Evolutionary conservation across 1,139 yeast species (phyloP).

Genomic region (Yamadazyma atlantica): DNA sequence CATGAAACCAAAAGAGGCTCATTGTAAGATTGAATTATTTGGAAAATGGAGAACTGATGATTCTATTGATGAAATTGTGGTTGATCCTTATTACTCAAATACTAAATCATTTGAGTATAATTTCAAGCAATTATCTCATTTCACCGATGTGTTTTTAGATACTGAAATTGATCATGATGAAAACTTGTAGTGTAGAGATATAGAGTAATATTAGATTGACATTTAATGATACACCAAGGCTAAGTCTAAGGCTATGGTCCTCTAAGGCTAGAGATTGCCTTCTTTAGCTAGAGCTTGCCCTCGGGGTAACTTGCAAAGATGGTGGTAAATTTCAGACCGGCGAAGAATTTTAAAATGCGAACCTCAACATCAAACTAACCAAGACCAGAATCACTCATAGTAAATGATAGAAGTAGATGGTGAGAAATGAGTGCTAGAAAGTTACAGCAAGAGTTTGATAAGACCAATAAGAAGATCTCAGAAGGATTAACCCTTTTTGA

Average conservation of each 20-base stretch:
- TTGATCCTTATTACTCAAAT: constrained; percentile 94
- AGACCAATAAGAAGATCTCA: constrained; percentile 88
- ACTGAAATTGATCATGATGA: constrained; percentile 32
- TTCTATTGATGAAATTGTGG: constrained; percentile 57
- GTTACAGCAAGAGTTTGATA: constrained; percentile 81
- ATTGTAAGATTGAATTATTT: constrained; percentile 58
- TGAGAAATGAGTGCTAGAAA: constrained; percentile 43
- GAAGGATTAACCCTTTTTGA: constrained; percentile 93
- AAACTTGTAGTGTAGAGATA: constrained; percentile 1
- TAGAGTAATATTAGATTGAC: too few species aligned
- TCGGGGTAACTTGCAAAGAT: background rate
- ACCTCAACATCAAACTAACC: background rate
- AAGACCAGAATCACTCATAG: background rate
- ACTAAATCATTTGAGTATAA: constrained; percentile 76
- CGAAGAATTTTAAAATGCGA: background rate
- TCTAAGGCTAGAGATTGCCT: too few species aligned
- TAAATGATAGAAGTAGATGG: background rate
- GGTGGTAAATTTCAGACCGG: background rate
- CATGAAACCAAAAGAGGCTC: constrained; percentile 56
- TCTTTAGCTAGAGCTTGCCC: background rate
- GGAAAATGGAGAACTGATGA: constrained; percentile 71
- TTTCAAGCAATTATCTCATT: constrained; percentile 71
- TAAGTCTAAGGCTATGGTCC: too few species aligned
- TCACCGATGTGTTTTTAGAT: constrained; percentile 63
- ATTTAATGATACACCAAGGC: too few species aligned